Conservation (phyloP, 768 basidiomycete species). For the Boletus sp. region DNA sequence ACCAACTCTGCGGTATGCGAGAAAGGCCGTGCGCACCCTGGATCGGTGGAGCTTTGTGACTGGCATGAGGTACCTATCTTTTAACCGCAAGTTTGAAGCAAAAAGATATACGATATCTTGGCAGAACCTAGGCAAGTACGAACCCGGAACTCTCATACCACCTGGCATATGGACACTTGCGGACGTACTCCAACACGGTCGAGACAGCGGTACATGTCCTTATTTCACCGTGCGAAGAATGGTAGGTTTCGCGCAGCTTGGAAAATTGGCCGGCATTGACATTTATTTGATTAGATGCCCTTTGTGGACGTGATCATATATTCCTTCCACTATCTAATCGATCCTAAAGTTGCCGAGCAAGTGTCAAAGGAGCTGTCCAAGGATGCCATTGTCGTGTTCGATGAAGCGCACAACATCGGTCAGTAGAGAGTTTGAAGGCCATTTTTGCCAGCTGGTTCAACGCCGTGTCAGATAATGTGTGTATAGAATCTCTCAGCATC, state of each 20-base stretch:
- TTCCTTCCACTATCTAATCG: slow-evolving; percentile 97
- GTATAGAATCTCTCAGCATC: slow-evolving; percentile 96
- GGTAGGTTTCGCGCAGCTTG: slow-evolving; percentile 48
- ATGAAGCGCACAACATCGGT: slow-evolving; percentile 99
- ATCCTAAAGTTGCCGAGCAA: slow-evolving; percentile 98
- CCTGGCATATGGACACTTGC: slow-evolving; percentile 92
- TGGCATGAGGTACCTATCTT: slow-evolving; percentile 84
- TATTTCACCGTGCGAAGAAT: slow-evolving; percentile 96
- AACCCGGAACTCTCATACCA: slow-evolving; percentile 78
- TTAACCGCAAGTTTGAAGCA: not conserved
- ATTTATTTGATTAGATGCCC: slow-evolving; percentile 65
- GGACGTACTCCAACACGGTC: slow-evolving; percentile 85
- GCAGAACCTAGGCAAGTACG: slow-evolving; percentile 79
- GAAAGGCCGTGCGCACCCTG: slow-evolving; percentile 81
- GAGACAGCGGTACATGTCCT: slow-evolving; percentile 83
- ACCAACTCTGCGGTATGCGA: slow-evolving; percentile 82
- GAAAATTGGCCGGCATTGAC: not conserved
- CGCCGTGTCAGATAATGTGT: slow-evolving; percentile 77
- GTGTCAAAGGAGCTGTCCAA: slow-evolving; percentile 98
- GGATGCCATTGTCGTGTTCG: slow-evolving; percentile 98
- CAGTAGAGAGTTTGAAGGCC: slow-evolving; percentile 16
- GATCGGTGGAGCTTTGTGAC: slow-evolving; percentile 85
- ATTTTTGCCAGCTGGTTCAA: not conserved
- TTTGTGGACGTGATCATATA: slow-evolving; percentile 97
- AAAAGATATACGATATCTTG: not conserved